These are phyloP conservation scores for Cyphellophora europaea DNA, from an alignment of 2,329 filamentous ascomycete species.

Conservation along the genomic window DNA sequence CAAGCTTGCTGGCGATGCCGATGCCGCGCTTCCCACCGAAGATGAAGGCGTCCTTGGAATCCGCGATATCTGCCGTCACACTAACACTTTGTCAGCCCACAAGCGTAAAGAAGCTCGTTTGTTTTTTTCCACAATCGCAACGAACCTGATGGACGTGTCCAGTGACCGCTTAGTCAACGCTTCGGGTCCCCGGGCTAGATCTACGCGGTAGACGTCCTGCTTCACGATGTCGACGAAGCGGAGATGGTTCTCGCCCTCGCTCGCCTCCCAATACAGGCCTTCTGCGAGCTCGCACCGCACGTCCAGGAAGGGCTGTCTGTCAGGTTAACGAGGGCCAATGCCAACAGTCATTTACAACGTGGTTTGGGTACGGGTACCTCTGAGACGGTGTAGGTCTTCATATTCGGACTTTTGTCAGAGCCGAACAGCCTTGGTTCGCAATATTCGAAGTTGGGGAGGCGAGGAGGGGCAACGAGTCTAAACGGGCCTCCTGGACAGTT, in stretches of 20 bases:
- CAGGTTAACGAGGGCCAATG: too few relatives aligned
- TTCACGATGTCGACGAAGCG: slow-evolving; percentile 62
- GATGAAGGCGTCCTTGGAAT: slow-evolving; percentile 54
- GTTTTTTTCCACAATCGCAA: too few relatives aligned
- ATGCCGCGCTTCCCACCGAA: slow-evolving; percentile 74
- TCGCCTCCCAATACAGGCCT: slow-evolving; percentile 31
- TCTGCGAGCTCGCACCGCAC: slow-evolving; percentile 33
- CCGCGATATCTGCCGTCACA: slow-evolving; percentile 71
- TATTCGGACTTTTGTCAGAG: too few relatives aligned
- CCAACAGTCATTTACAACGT: too few relatives aligned
- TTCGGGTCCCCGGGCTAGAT: slow-evolving; percentile 52
- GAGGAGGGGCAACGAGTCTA: too few relatives aligned
- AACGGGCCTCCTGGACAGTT: too few relatives aligned
- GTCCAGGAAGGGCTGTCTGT: too few relatives aligned
- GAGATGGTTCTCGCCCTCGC: slow-evolving; percentile 28
- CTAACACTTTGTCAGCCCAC: slow-evolving; percentile 47
- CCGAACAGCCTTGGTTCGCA: too few relatives aligned
- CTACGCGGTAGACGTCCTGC: slow-evolving; percentile 62
- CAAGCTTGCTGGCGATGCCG: slow-evolving; percentile 67
- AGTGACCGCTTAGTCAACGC: slow-evolving; percentile 47
- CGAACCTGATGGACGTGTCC: too few relatives aligned
- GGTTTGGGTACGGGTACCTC: too few relatives aligned
- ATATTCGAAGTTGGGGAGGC: too few relatives aligned
- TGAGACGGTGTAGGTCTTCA: too few relatives aligned
- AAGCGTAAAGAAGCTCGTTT: slow-evolving; percentile 55